phyloP scores from a whole-genome alignment of 1,284 basidiomycete species.

The Ceratobasidium sp. region DNA sequence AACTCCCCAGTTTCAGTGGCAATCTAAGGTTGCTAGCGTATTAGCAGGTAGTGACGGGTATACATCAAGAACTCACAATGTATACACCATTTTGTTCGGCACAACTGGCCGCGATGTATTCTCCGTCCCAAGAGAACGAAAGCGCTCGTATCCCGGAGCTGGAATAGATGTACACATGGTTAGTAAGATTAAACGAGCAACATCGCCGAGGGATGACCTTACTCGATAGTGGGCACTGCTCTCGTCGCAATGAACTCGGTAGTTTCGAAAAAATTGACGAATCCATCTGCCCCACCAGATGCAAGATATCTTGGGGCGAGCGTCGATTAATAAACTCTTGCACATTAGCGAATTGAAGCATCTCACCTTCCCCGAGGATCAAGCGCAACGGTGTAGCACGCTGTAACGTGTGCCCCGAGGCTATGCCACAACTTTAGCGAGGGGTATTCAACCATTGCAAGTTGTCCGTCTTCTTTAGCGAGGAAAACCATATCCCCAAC shows the following conservation, averaged over 20 bases:
- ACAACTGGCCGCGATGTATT: conserved; percentile 36
- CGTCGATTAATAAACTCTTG: background rate
- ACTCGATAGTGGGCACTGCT: conserved; percentile 36
- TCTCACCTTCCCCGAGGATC: conserved; percentile 77
- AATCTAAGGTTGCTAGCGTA: conserved; percentile 6
- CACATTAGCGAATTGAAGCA: background rate
- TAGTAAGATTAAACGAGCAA: background rate
- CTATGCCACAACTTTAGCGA: conserved; percentile 68
- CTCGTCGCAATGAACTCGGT: conserved; percentile 40
- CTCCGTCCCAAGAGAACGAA: conserved; percentile 33
- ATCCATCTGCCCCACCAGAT: conserved; percentile 40
- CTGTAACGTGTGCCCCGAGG: conserved; percentile 78
- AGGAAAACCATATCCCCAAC: conserved; percentile 40
- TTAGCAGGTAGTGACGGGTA: background rate
- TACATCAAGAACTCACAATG: conserved; percentile 2
- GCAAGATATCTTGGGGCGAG: conserved; percentile 25
- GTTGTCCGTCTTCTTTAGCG: conserved; percentile 40
- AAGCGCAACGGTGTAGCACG: conserved; percentile 77
- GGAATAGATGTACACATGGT: background rate
- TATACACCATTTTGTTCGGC: conserved; percentile 37
- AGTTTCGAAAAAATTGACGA: conserved; percentile 39
- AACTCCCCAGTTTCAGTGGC: conserved; percentile 34
- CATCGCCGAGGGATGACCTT: background rate
- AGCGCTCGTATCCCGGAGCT: conserved; percentile 41
- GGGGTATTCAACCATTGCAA: conserved; percentile 62